Percentiles rank a stretch among this genome's conserved stretches.
Conservation (phyloP, 768 basidiomycete genomes). For the Russula emetica region DNA sequence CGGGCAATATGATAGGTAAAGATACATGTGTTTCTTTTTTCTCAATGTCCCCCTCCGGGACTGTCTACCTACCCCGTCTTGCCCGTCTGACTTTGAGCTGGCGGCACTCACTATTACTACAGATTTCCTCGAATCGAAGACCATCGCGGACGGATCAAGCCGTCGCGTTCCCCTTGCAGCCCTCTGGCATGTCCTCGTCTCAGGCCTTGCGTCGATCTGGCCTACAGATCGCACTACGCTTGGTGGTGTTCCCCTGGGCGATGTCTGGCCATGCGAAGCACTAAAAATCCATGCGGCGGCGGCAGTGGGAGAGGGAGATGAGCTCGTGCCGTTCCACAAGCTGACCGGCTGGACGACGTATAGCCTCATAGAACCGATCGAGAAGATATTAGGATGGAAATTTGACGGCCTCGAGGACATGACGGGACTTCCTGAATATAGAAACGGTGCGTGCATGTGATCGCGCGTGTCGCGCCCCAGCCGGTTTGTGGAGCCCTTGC, state of each 20-base stretch:
- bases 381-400: constrained; percentile 71
- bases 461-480: constrained; percentile 17
- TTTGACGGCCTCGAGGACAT: constrained; percentile 79
- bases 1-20: constrained; percentile 77
- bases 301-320: constrained; percentile 48
- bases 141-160: constrained; percentile 39
- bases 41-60: not conserved
- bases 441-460: constrained; percentile 59
- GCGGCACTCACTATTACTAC: not conserved
- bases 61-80: constrained; percentile 7
- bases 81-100: constrained; percentile 4
- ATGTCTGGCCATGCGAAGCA: constrained; percentile 85
- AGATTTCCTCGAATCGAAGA: constrained; percentile 69
- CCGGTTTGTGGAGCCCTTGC: constrained; percentile 12
- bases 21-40: constrained; percentile 25
- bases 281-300: constrained; percentile 33
- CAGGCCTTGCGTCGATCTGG: constrained; percentile 86
- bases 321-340: constrained; percentile 93
- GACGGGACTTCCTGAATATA: constrained; percentile 93
- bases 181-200: constrained; percentile 79
- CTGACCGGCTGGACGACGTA: constrained; percentile 93
- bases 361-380: constrained; percentile 78
- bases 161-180: constrained; percentile 63
- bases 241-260: constrained; percentile 71
- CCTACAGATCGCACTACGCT: constrained; percentile 67